Evolutionary conservation across 31 red algal species (phyloP).

Genomic region (Odonthalia washingtoniensis): DNA sequence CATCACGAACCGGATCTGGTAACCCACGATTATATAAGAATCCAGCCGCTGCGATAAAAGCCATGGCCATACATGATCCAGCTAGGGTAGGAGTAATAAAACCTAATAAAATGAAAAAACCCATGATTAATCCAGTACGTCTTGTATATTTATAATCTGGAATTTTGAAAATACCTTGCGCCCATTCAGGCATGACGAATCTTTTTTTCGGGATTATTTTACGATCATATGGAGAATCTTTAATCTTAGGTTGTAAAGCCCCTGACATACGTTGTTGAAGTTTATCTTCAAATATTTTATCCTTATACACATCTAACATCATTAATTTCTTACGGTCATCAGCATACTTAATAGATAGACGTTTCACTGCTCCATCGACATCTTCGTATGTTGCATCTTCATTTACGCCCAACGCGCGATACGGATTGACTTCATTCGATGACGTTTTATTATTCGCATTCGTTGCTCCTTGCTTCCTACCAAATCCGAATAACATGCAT

Average conservation of each 20-base stretch:
- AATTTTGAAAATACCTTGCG: constrained; percentile 78
- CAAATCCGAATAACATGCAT: constrained; percentile 79
- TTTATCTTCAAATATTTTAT: constrained; percentile 95
- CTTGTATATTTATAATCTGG: constrained; percentile 76
- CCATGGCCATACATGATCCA: constrained; percentile 89
- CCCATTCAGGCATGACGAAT: constrained; percentile 71
- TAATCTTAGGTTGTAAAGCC: constrained; percentile 77
- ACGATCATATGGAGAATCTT: constrained; percentile 85
- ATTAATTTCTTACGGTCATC: constrained; percentile 92
- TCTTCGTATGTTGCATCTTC: constrained; percentile 98
- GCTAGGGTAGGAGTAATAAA: constrained; percentile 86
- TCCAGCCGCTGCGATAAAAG: constrained; percentile 84
- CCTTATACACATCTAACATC: constrained; percentile 90
- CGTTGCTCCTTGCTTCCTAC: constrained; percentile 48
- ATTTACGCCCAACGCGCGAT: constrained; percentile 82
- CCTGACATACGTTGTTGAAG: constrained; percentile 89
- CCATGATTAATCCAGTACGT: constrained; percentile 81
- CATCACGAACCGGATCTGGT: constrained; percentile 85
- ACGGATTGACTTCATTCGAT: constrained; percentile 74
- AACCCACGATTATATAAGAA: constrained; percentile 95
- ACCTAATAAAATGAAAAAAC: constrained; percentile 79
- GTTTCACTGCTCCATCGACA: constrained; percentile 83
- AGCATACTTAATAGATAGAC: constrained; percentile 90
- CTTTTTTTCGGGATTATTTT: constrained; percentile 67
- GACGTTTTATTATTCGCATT: constrained; percentile 17